Evolutionary conservation across 257 asterid genomes (phyloP), one percentile per base, ranked within the genome.

Genomic region (Gentiana dahurica): DNA sequence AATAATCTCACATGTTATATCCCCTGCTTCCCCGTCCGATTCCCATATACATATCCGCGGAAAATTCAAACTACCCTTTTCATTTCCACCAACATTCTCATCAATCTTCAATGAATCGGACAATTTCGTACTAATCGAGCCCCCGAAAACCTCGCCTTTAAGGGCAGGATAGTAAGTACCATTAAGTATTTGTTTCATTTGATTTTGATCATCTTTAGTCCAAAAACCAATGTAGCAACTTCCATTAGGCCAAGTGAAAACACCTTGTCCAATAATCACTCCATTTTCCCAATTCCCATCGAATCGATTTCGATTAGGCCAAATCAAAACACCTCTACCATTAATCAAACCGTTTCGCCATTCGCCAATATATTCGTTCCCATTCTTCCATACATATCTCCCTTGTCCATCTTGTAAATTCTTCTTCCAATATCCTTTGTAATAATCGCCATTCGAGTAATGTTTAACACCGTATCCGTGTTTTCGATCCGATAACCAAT

Each of bases 1-100:
- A 34, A 92, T 58, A 46, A 92, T 89, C 69, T 92, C 97, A 67
- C 99, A 92, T 10, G 99, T 92, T 54, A 92, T 92, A 68, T 92
- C 97, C 57, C 97, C 99, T 1, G 86, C 97, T 56, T 83, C 97
- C 0, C 95, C 99, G 39, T 92, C 99, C 1, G 95, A 88, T 57
- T 92, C 99, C 99, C 99, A 92, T n/a, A 92, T 83, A 63, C 95
- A 92, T 38, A 92, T 81, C 66, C 95, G 74, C 0, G 97, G 95
- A 45, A 85, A 85, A 57, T 71, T 77, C 74, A 81, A 1, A 94
- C 84, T n/a, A 84, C 66, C 83, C 92, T 75, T 73, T 77, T 83
- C 85, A 74, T 81, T 24, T 24, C 55, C 76, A 69, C 54, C 65
- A 8, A 73, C 49, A 43, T 71, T 75, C 71, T 60, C 71, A 60